Evolutionary conservation across 495 filamentous ascomycete species (phyloP).

Genomic region (Xylaria bambusicola): DNA sequence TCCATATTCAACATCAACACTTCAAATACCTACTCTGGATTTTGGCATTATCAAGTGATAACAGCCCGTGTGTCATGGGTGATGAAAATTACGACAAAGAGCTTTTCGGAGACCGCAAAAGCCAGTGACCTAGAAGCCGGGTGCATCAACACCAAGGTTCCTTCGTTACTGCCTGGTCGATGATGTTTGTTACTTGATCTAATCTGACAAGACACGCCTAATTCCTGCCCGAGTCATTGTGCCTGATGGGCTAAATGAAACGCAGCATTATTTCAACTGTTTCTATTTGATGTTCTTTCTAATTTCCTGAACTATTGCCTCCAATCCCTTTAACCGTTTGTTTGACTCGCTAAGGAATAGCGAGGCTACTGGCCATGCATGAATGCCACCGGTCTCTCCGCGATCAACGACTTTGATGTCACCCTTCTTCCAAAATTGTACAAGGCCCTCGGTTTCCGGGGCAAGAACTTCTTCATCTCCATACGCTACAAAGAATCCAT

Average conservation of each 20-base stretch:
- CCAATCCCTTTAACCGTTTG: constrained; percentile 61
- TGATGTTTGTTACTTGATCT: constrained; percentile 58
- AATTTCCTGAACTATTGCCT: constrained; percentile 54
- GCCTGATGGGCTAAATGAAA: background rate
- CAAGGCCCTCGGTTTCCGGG: constrained; percentile 58
- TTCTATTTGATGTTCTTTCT: constrained; percentile 28
- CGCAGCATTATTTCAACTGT: background rate
- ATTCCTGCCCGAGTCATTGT: background rate
- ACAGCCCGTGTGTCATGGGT: constrained; percentile 32
- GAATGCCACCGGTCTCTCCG: constrained; percentile 63
- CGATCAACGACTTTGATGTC: constrained; percentile 47
- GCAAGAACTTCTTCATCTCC: constrained; percentile 74
- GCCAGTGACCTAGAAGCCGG: constrained; percentile 43
- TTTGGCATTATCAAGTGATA: constrained; percentile 13
- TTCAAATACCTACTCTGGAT: constrained; percentile 14
- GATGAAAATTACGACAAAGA: constrained; percentile 46
- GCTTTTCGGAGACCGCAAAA: constrained; percentile 44
- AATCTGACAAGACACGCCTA: constrained; percentile 52
- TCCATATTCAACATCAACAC: background rate
- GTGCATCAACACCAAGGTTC: constrained; percentile 40
- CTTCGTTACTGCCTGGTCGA: constrained; percentile 51
- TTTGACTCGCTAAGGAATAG: constrained; percentile 62
- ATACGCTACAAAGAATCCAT: constrained; percentile 64
- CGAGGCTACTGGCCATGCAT: constrained; percentile 77
- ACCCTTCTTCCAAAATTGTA: constrained; percentile 49